Base-by-base conservation (phyloP, 2,329 filamentous ascomycete genomes). In the Exophiala bonariae region DNA sequence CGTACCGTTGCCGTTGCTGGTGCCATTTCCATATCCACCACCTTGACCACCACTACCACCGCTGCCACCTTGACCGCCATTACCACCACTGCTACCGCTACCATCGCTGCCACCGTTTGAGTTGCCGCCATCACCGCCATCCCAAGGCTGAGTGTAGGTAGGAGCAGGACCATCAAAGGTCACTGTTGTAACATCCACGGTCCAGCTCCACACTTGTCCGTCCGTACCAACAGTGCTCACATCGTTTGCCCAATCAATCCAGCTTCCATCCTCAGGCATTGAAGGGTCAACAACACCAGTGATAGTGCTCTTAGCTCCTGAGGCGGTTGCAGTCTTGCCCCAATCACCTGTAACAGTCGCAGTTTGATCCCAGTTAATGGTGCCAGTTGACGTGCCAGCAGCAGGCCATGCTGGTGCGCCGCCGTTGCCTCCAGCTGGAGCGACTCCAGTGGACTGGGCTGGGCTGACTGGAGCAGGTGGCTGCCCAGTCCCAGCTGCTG, bases 171-270 rank as follows among this genome's bases (percentile, higher is more conserved):
- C 14, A 14, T 30, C 38, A 13, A 33, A 23, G 16, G 39, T 47
- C 11, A 32, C 23, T 8, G 43, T 34, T n/a, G 39, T 16, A 23
- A 26, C 38, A 13, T 35, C 39, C n/a, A 43, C 48, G 8, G 48
- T 47, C 43, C 43, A 50, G n/a, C 38, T 45, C 23, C 41, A 50
- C 5, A 50, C 48, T 4, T 42, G 43, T n/a, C 19, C 43, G 17
- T 50, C 28, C 20, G 42, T 47, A 28, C 43, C 48, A 30, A 50
- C 39, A 4, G 48, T 50, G 33, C n/a, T 47, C 33, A 42, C 37
- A 28, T 46, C 48, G 28, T 33, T 43, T 19, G 36, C 32, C 43
- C 43, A 32, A 16, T 39, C 43, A 2, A 44, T 10, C 41, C 41
- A 44, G 31, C 20, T 28, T 3, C 32, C 41, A 18, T 41, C 45